Conservation (phyloP, 2,329 filamentous ascomycete genomes). For the Colletotrichum theobromicola region DNA sequence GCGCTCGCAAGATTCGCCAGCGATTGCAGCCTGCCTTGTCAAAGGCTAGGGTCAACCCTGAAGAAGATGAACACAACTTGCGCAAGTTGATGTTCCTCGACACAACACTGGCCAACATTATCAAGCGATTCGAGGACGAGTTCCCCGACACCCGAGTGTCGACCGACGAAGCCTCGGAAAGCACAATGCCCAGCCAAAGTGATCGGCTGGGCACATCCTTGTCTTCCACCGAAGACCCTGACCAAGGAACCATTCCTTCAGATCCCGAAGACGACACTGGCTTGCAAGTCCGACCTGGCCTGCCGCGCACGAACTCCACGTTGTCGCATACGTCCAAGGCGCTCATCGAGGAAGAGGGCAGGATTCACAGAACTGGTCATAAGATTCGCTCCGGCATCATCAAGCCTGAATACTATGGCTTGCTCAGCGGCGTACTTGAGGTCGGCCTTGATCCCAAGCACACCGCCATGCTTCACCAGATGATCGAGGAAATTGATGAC, state of each 20-base stretch:
- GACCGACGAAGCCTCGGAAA: conserved; percentile 31
- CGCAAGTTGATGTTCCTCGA: conserved; percentile 88
- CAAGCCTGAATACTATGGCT: conserved; percentile 55
- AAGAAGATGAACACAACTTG: conserved; percentile 75
- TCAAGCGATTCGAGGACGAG: conserved; percentile 94
- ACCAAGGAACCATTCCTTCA: conserved; percentile 42
- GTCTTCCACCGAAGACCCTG: conserved; percentile 38
- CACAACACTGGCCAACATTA: conserved; percentile 86
- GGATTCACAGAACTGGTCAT: conserved; percentile 60
- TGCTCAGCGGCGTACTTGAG: conserved; percentile 54
- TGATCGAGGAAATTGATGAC: conserved; percentile 68
- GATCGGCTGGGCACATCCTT: conserved; percentile 31
- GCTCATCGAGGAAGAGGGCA: conserved; percentile 62
- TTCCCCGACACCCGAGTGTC: conserved; percentile 82
- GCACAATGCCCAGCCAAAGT: conserved; percentile 29
- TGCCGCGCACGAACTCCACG: conserved; percentile 58
- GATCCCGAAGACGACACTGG: conserved; percentile 57
- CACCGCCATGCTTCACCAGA: conserved; percentile 58
- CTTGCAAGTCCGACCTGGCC: conserved; percentile 42
- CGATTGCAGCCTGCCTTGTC: conserved; percentile 84
- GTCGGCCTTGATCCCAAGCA: conserved; percentile 57
- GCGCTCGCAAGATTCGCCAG: conserved; percentile 85
- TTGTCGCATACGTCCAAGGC: conserved; percentile 55
- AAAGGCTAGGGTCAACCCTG: conserved; percentile 71
- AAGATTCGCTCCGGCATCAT: conserved; percentile 60